Conservation (phyloP, 495 filamentous ascomycete genomes). For the Penicillium coprophilum region DNA sequence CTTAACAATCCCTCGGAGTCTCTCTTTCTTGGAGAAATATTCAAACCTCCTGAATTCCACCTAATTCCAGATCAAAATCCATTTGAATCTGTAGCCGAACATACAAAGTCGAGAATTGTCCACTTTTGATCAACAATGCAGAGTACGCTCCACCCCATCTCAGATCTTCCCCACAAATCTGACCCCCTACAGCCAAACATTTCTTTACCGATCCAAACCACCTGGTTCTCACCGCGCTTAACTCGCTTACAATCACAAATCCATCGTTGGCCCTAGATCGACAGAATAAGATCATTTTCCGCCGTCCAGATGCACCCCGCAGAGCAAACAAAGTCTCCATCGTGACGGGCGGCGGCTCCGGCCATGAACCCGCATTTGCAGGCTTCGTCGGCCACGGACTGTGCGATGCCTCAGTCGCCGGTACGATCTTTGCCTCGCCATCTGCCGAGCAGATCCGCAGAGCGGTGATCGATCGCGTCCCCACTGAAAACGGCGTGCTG, state of each 20-base stretch:
- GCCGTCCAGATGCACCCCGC: conserved; percentile 54
- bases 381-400: conserved; percentile 69
- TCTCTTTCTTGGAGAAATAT: neutral
- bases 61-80: neutral
- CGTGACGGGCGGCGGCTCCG: conserved; percentile 86
- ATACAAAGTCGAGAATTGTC: neutral
- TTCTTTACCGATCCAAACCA: conserved; percentile 85
- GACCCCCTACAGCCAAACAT: conserved; percentile 63
- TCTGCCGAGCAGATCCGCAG: conserved; percentile 81
- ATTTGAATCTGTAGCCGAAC: no score
- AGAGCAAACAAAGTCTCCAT: conserved; percentile 66
- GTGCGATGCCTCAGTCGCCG: conserved; percentile 83
- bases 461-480: conserved; percentile 70
- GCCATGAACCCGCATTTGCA: conserved; percentile 90
- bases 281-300: conserved; percentile 84
- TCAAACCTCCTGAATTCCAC: neutral
- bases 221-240: conserved; percentile 76
- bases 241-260: conserved; percentile 78
- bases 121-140: conserved; percentile 26
- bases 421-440: conserved; percentile 91
- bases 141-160: conserved; percentile 19
- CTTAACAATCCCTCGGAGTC: neutral
- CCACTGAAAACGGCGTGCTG: conserved; percentile 69
- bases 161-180: conserved; percentile 13
- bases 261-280: conserved; percentile 77